A percentile compares a stretch with the other conserved stretches of the same genome.
Evolutionary conservation across 2,329 filamentous ascomycete genomes (phyloP).

Genomic region (Ophiostoma ips): DNA sequence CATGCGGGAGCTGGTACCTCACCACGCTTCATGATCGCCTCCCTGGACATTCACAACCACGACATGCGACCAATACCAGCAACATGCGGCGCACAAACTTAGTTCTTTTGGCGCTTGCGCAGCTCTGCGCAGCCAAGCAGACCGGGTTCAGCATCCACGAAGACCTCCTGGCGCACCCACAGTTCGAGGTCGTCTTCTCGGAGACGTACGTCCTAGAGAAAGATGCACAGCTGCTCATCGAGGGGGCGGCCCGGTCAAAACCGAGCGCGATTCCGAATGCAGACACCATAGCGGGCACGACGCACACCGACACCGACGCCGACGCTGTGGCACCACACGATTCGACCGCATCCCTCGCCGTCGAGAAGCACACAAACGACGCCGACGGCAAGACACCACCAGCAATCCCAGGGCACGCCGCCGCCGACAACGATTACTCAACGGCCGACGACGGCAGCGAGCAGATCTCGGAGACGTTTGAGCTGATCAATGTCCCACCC

Average conservation of each 20-base stretch:
- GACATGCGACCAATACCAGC: conserved; percentile 20
- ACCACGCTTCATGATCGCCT: not conserved
- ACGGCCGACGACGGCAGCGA: conserved; percentile 21
- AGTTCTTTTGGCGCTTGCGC: conserved; percentile 29
- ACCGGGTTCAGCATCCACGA: conserved; percentile 71
- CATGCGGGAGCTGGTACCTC: not conserved
- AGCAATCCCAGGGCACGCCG: not conserved
- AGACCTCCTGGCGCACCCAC: conserved; percentile 74
- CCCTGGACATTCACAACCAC: not conserved
- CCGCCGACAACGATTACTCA: conserved; percentile 13
- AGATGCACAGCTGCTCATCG: conserved; percentile 51
- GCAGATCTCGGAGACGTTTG: conserved; percentile 41
- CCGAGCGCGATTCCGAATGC: not conserved
- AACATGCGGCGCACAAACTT: conserved; percentile 38
- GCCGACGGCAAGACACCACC: not conserved
- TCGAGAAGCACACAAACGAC: not conserved
- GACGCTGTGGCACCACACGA: too few relatives aligned
- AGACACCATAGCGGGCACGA: not conserved
- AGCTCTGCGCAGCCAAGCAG: conserved; percentile 34
- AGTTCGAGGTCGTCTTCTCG: conserved; percentile 73
- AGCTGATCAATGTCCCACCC: conserved; percentile 58
- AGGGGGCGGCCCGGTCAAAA: conserved; percentile 17
- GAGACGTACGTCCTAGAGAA: conserved; percentile 57
- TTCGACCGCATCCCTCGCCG: not conserved
- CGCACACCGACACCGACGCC: not conserved